Evolutionary conservation across 2,329 filamentous ascomycete genomes (phyloP).

Genomic region (Aschersonia sp.): DNA sequence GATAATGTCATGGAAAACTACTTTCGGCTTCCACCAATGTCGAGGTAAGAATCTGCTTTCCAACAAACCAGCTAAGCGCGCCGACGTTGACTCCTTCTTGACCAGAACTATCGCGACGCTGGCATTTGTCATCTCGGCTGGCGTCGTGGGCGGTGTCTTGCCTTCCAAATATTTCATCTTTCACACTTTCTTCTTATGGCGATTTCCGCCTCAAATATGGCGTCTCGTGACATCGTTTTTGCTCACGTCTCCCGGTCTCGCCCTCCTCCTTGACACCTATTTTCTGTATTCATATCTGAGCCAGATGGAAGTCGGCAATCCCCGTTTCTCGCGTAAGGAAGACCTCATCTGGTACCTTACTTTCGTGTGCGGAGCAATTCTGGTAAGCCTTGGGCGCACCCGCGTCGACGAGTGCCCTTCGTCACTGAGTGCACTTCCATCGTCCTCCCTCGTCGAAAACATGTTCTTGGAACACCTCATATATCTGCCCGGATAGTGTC

Average conservation of each 20-base stretch:
- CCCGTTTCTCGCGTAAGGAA: conserved; percentile 60
- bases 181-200: conserved; percentile 34
- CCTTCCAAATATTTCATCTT: conserved; percentile 36
- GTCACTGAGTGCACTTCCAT: conserved; percentile 1
- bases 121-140: conserved; percentile 44
- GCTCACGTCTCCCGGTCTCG: conserved; percentile 21
- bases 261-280: conserved; percentile 60
- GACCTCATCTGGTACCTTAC: conserved; percentile 70
- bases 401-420: too few species aligned
- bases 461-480: conserved; percentile 26
- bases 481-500: conserved; percentile 70
- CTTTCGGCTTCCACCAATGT: conserved; percentile 24
- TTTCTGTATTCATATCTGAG: conserved; percentile 64
- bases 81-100: neutral
- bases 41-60: conserved; percentile 21
- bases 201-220: conserved; percentile 29
- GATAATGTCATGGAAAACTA: conserved; percentile 18
- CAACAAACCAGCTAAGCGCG: neutral
- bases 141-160: conserved; percentile 42
- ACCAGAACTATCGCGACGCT: conserved; percentile 52
- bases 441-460: neutral
- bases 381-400: conserved; percentile 47
- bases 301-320: conserved; percentile 55
- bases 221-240: conserved; percentile 27
- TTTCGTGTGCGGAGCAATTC: conserved; percentile 56